Percentiles rank a stretch among this genome's conserved stretches.
phyloP scores from a whole-genome alignment of 2,329 filamentous ascomycete genomes.

The Parascedosporium putredinis region DNA sequence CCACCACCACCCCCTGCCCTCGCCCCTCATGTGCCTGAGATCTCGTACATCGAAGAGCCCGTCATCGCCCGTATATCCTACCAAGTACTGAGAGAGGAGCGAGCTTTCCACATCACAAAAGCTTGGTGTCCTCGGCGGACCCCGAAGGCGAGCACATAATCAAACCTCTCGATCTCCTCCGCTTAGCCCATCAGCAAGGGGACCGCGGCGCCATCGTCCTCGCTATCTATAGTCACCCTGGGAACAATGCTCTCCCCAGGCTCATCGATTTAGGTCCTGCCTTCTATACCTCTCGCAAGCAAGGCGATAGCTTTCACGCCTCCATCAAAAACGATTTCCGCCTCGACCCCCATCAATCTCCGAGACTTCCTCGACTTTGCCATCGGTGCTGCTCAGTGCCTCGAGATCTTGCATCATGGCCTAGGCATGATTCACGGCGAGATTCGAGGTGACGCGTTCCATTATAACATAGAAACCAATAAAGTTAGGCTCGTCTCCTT shows the following conservation, averaged over 20 bases:
- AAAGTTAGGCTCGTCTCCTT: conserved; percentile 73
- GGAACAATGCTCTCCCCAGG: conserved; percentile 59
- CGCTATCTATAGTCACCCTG: conserved; percentile 71
- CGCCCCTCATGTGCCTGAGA: conserved; percentile 30
- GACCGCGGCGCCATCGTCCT: conserved; percentile 66
- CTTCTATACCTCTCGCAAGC: conserved; percentile 48
- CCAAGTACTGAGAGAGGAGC: conserved; percentile 73
- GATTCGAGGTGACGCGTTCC: conserved; percentile 81
- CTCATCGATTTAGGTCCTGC: conserved; percentile 70
- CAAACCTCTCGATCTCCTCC: conserved; percentile 68
- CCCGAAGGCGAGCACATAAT: conserved; percentile 66
- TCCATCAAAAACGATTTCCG: conserved; percentile 32
- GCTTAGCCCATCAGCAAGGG: conserved; percentile 55
- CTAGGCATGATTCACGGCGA: conserved; percentile 83
- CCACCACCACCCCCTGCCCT: conserved; percentile 23
- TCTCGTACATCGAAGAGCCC: conserved; percentile 47
- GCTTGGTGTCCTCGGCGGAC: conserved; percentile 59
- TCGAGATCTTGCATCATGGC: conserved; percentile 85
- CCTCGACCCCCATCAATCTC: conserved; percentile 54
- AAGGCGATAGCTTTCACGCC: conserved; percentile 38
- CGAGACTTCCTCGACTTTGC: conserved; percentile 81
- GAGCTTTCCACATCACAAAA: conserved; percentile 78
- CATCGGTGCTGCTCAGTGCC: conserved; percentile 73
- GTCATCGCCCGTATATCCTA: conserved; percentile 76
- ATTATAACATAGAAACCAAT: conserved; percentile 63